Conservation (phyloP, 345 rosid species). For the Pelargonium nanum region DNA sequence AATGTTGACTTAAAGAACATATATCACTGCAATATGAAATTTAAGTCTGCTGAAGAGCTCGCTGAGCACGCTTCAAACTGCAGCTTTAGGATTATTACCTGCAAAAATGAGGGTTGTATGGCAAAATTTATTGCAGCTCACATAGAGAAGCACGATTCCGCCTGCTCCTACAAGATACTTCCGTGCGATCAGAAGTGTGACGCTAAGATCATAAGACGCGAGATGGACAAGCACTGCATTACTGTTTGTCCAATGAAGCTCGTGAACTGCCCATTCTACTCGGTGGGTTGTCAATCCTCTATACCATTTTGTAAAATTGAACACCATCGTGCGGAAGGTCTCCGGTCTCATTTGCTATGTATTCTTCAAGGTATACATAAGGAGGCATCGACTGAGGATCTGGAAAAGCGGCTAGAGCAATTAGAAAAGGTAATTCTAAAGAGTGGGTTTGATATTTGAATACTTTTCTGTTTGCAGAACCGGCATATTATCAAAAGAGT, state of each 20-base stretch:
- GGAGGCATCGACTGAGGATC: slow-evolving; percentile 45
- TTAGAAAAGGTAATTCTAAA: slow-evolving; percentile 37
- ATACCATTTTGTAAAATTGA: slow-evolving; percentile 42
- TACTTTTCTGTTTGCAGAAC: not conserved
- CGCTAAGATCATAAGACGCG: slow-evolving; percentile 55
- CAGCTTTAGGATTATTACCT: slow-evolving; percentile 50
- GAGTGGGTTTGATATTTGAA: not conserved
- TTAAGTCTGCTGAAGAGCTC: slow-evolving; percentile 40
- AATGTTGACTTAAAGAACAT: slow-evolving; percentile 63
- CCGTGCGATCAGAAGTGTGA: slow-evolving; percentile 77
- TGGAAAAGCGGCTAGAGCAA: slow-evolving; percentile 41
- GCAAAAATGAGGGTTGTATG: slow-evolving; percentile 61
- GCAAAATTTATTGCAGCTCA: slow-evolving; percentile 41
- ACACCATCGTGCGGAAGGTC: slow-evolving; percentile 38
- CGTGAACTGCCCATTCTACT: slow-evolving; percentile 67
- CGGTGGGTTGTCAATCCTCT: slow-evolving; percentile 56
- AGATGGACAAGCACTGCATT: slow-evolving; percentile 87
- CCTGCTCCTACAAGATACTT: slow-evolving; percentile 75
- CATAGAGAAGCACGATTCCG: slow-evolving; percentile 51
- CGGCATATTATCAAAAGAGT: not conserved
- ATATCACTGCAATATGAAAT: slow-evolving; percentile 63
- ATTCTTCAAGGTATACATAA: slow-evolving; percentile 49
- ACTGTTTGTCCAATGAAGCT: slow-evolving; percentile 82
- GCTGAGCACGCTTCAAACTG: slow-evolving; percentile 35
- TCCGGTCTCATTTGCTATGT: slow-evolving; percentile 50